Evolutionary conservation across 2,329 filamentous ascomycete genomes (phyloP), one percentile per base, ranked within the genome.

Genomic region (Alternaria sp.): DNA sequence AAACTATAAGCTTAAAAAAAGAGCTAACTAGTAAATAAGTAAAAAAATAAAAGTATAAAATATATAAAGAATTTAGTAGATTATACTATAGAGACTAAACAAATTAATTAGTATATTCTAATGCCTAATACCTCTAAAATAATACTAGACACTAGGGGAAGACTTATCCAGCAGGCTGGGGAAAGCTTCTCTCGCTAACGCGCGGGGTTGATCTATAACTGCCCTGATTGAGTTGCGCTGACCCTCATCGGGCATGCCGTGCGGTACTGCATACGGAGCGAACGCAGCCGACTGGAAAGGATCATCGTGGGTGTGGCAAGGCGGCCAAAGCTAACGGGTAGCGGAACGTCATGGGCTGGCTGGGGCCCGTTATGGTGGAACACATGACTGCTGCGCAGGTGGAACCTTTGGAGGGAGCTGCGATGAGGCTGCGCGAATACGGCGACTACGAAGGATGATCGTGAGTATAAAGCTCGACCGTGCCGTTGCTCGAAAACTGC

Each of bases 161-260:
- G n/a, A n/a, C n/a, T n/a, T n/a, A n/a, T n/a, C n/a, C n/a, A 5
- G 58, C 47, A 55, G 60, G 49, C 50, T 58, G 63, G 54, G 61
- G 49, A 47, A 60, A 57, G 47, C 37, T 61, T 60, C 46, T 21
- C 46, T 60, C 59, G 55, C 68, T 72, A 70, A 63, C 46, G 58
- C 64, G 65, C 28, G 23, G 30, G 50, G 62, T 57, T 59, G 58
- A 64, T 64, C 60, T 72, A 70, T 69, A 50, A 66, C 58, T 62
- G 51, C 55, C 71, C 60, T 58, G 51, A 61, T 65, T 20, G 23
- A 51, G 59, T 12, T 33, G 41, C 23, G 49, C 47, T 26, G 55
- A 60, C 43, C 63, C 57, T 50, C 54, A 60, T 60, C 43, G 30
- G 49, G 54, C 57, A 58, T 51, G 58, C 55, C 47, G 55, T 51